Evolutionary conservation across 2,329 filamentous ascomycete genomes (phyloP).

Genomic region (Fusarium sp.): DNA sequence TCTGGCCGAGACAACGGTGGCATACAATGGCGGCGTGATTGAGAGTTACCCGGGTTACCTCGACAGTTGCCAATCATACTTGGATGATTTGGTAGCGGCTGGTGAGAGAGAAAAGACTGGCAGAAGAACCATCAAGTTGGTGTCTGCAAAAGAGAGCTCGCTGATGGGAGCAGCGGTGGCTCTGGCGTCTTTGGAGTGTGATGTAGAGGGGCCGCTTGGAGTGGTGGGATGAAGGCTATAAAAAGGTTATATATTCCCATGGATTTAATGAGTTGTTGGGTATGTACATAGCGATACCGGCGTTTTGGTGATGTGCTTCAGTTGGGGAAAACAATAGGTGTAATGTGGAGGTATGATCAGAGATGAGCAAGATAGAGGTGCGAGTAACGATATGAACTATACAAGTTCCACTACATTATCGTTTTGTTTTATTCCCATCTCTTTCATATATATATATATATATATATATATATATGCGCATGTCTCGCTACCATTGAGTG

Average conservation of each 20-base stretch:
- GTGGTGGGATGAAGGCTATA: constrained; percentile 20
- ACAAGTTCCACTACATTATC: too few relatives aligned
- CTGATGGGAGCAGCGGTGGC: constrained; percentile 81
- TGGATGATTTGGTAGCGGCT: constrained; percentile 66
- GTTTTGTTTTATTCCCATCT: too few relatives aligned
- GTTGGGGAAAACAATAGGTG: neutral
- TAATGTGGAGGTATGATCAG: neutral
- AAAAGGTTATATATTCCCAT: neutral
- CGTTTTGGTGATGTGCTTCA: constrained; percentile 19
- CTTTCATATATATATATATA: too few relatives aligned
- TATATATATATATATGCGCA: too few relatives aligned
- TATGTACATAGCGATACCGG: constrained; percentile 23
- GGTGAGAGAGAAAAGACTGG: constrained; percentile 47
- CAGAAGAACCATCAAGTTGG: constrained; percentile 65
- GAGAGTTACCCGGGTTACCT: constrained; percentile 80
- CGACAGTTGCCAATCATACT: constrained; percentile 68
- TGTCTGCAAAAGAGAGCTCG: constrained; percentile 78
- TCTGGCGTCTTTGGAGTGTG: constrained; percentile 58
- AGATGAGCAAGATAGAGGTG: neutral
- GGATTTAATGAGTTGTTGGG: constrained; percentile 11
- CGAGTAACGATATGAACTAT: too few relatives aligned
- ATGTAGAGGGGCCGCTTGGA: constrained; percentile 31
- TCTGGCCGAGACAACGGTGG: constrained; percentile 67
- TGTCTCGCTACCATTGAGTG: too few relatives aligned
- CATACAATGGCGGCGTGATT: constrained; percentile 82